These are phyloP conservation scores for Gossypium herbaceum DNA, from an alignment of 345 rosid genomes.

Conservation along the genomic window DNA sequence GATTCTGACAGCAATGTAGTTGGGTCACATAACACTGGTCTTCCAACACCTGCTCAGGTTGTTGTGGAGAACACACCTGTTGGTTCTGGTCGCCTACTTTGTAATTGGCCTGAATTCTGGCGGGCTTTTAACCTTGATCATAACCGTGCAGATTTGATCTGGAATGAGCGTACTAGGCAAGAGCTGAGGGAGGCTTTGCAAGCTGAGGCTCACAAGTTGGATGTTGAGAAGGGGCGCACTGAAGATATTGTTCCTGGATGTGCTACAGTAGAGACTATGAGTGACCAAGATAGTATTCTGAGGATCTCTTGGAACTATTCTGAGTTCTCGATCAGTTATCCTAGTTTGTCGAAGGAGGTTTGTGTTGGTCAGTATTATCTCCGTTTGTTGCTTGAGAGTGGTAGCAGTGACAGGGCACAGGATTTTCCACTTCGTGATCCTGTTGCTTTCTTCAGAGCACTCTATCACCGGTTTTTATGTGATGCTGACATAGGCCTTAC, in stretches of 20 bases:
- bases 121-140: conserved; percentile 96
- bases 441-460: conserved; percentile 93
- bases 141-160: conserved; percentile 96
- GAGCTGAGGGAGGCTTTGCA: conserved; percentile 94
- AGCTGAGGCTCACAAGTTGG: conserved; percentile 93
- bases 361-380: conserved; percentile 98
- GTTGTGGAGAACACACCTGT: conserved; percentile 88
- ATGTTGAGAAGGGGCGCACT: conserved; percentile 92
- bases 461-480: conserved; percentile 94
- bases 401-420: conserved; percentile 83
- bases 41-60: conserved; percentile 97
- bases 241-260: conserved; percentile 90
- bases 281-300: conserved; percentile 71
- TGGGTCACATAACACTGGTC: conserved; percentile 47
- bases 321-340: conserved; percentile 82
- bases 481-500: conserved; percentile 98
- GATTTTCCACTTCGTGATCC: conserved; percentile 98
- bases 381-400: conserved; percentile 93
- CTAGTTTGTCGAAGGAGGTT: conserved; percentile 95
- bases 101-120: conserved; percentile 98
- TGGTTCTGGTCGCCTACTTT: conserved; percentile 91
- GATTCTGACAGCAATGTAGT: conserved; percentile 40
- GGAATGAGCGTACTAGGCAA: conserved; percentile 98
- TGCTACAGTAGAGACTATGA: conserved; percentile 45
- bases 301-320: conserved; percentile 97